These are phyloP conservation scores for Ambrosia hybrid DNA, from an alignment of 140 eudicot genomes.

Conservation along the genomic window DNA sequence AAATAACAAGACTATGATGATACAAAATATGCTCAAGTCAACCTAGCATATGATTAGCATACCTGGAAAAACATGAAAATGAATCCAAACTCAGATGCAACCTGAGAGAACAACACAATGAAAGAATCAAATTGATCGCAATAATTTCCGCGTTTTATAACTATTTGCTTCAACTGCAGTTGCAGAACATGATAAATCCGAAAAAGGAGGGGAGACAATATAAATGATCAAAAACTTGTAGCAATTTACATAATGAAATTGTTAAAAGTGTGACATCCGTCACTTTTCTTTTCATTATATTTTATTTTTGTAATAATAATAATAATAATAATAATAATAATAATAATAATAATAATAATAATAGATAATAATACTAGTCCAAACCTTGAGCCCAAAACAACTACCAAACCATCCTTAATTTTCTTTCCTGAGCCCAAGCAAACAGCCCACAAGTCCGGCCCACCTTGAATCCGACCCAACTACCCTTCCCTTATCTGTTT, in stretches of 20 bases:
- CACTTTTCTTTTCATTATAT: too few relatives aligned
- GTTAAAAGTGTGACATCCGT: too few relatives aligned
- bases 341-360: too few relatives aligned
- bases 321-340: too few relatives aligned
- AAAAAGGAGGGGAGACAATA: conserved; percentile 23
- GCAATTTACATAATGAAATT: conserved; percentile 39
- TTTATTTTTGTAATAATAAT: too few relatives aligned
- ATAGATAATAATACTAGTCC: too few relatives aligned
- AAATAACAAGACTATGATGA: not conserved
- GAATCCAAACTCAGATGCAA: conserved; percentile 7
- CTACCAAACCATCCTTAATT: too few relatives aligned
- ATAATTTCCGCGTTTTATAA: conserved; percentile 28
- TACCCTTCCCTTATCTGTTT: too few relatives aligned
- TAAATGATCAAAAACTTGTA: conserved; percentile 35
- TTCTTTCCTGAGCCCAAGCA: too few relatives aligned
- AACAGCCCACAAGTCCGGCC: too few relatives aligned
- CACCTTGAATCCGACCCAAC: too few relatives aligned
- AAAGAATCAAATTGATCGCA: conserved; percentile 17
- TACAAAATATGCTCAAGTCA: conserved; percentile 6
- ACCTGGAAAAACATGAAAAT: conserved; percentile 19
- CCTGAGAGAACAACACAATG: conserved; percentile 24
- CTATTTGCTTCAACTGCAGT: conserved; percentile 33
- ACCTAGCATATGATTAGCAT: not conserved
- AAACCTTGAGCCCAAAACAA: too few relatives aligned
- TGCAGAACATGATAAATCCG: conserved; percentile 38